Evolutionary conservation across 2,329 filamentous ascomycete genomes (phyloP).

Genomic region (Aureobasidium mangrovei): DNA sequence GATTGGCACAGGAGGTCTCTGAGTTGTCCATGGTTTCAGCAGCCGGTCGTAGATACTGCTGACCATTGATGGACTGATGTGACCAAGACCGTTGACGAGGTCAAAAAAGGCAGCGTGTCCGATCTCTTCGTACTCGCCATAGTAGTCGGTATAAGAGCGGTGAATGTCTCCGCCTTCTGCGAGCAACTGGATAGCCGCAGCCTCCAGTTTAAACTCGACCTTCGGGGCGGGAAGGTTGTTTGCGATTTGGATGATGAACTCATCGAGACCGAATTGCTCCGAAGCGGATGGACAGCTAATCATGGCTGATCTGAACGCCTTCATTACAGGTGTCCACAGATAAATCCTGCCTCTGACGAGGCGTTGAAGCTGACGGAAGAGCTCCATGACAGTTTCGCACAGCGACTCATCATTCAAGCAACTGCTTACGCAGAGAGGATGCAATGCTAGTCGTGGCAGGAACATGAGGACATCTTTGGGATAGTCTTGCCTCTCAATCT

Average conservation of each 20-base stretch:
- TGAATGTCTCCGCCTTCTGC: constrained; percentile 23
- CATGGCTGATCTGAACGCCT: constrained; percentile 20
- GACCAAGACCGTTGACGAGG: constrained; percentile 33
- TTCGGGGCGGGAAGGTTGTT: constrained; percentile 34
- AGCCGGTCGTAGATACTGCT: constrained; percentile 28
- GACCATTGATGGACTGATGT: constrained; percentile 20
- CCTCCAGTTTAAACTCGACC: constrained; percentile 39
- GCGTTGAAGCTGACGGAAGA: constrained; percentile 14
- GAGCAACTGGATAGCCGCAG: constrained; percentile 28
- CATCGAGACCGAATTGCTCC: constrained; percentile 29
- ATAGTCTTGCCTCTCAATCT: constrained; percentile 41
- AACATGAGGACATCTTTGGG: constrained; percentile 31
- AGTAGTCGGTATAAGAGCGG: constrained; percentile 34
- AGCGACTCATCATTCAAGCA: constrained; percentile 16
- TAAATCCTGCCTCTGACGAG: constrained; percentile 25
- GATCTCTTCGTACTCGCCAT: constrained; percentile 34
- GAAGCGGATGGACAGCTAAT: constrained; percentile 23
- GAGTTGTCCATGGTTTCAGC: constrained; percentile 35
- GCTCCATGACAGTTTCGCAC: constrained; percentile 2
- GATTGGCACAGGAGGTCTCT: constrained; percentile 35
- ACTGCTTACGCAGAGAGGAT: constrained; percentile 24
- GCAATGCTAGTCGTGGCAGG: constrained; percentile 31
- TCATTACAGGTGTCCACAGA: constrained; percentile 24
- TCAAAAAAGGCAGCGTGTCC: constrained; percentile 40
- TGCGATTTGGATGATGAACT: constrained; percentile 32